Evolutionary conservation across 2,329 filamentous ascomycete genomes (phyloP), one percentile per base, ranked within the genome.

Genomic region (Trichoderma aggressivum): DNA sequence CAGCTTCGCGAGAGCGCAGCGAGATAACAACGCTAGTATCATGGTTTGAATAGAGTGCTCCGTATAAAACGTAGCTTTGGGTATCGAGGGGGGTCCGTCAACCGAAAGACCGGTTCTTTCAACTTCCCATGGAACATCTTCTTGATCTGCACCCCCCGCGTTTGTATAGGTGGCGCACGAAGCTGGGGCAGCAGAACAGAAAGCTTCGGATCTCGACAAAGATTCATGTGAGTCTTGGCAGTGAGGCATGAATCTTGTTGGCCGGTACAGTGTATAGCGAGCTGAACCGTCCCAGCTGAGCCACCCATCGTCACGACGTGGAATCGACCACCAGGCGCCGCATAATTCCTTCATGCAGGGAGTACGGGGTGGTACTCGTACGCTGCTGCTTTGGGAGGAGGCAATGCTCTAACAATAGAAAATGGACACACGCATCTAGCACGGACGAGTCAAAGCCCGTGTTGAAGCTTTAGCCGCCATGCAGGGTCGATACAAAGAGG

Each of bases 401-500:
- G 21, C 24, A 34, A 65, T 47, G 32, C n/a, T 26, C 61, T 24
- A 50, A 16, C 43, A 70, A 26, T 55, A 34, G 55, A 50, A 50
- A 53, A 36, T 32, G 43, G 63, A 47, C 24, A 26, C 62, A 47
- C 43, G 50, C 39, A 30, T 34, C 56, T 10, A 26, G 24, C n/a
- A 43, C 55, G 26, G 8, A 32, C 43, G n/a, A 67, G 56, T 28
- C 32, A 56, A 56, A n/a, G 12, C 59, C 47, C 43, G 59, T 26
- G 18, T 32, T 59, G 14, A 65, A 24, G 56, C 21, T 47, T 73
- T 88, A 98, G 72, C 96, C 96, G 71, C 96, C 96, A 81, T 99
- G 96, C 73, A 99, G 85, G 21, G 96, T 99, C 73, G 94, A 98
- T 73, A 99, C 94, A 82, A 99, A 99, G 75, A 98, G 86, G 76